These are phyloP conservation scores for Ascochyta rabiei DNA, from an alignment of 2,329 filamentous ascomycete species.

Conservation along the genomic window DNA sequence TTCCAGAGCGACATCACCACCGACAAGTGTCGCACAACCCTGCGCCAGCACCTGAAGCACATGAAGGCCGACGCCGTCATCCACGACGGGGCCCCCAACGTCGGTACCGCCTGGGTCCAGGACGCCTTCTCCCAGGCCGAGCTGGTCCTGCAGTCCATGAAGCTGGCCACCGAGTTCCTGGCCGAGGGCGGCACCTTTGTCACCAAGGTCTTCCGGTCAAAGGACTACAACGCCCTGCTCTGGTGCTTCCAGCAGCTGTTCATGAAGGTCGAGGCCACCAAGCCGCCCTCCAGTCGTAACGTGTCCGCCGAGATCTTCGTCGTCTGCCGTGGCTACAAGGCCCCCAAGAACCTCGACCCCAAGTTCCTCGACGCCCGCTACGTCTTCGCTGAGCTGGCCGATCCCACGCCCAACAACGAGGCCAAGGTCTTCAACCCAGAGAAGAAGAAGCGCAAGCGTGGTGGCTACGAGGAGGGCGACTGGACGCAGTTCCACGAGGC, in stretches of 20 bases:
- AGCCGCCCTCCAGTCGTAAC: conserved; percentile 92
- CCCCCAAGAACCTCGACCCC: conserved; percentile 89
- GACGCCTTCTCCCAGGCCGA: conserved; percentile 98
- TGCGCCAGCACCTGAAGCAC: conserved; percentile 87
- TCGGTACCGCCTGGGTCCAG: conserved; percentile 97
- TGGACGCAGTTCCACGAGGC: conserved; percentile 91
- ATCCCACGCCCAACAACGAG: conserved; percentile 89
- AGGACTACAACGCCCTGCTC: conserved; percentile 92
- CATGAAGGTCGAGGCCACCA: conserved; percentile 92
- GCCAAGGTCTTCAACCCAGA: conserved; percentile 98
- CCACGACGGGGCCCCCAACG: conserved; percentile 96
- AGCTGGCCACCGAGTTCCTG: conserved; percentile 92
- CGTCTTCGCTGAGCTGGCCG: conserved; percentile 91
- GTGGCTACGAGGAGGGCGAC: conserved; percentile 96
- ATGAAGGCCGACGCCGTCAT: conserved; percentile 96
- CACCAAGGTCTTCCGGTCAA: conserved; percentile 96
- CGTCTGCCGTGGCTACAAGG: conserved; percentile 93
- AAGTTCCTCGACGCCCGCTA: conserved; percentile 87
- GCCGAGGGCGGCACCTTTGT: conserved; percentile 81
- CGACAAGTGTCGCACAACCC: conserved; percentile 90
- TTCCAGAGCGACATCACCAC: conserved; percentile 99
- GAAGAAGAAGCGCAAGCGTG: conserved; percentile 94
- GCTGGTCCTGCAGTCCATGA: conserved; percentile 86
- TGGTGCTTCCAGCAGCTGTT: conserved; percentile 99
- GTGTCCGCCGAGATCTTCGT: conserved; percentile 99